phyloP scores from a whole-genome alignment of 371 early-diverging fungal genomes.

The Capillidium rhysosporum region DNA sequence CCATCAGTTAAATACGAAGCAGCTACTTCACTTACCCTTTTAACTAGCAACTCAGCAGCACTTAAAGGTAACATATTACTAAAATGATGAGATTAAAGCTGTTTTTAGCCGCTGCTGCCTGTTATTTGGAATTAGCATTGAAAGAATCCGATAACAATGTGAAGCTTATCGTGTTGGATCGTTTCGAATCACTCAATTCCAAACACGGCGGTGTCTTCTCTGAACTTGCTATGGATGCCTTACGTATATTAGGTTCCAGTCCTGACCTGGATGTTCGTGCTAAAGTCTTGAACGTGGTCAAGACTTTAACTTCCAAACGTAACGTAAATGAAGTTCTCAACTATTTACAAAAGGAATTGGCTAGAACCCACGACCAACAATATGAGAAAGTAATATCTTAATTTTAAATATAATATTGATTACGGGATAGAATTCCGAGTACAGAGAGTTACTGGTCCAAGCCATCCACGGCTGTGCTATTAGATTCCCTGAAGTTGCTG shows the following conservation, averaged over 20 bases:
- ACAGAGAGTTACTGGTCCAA: slow-evolving; percentile 81
- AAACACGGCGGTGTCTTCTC: slow-evolving; percentile 74
- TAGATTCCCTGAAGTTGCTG: slow-evolving; percentile 85
- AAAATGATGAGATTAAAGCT: not conserved
- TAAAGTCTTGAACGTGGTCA: slow-evolving; percentile 64
- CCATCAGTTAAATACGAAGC: slow-evolving; percentile 94
- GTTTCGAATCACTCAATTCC: slow-evolving; percentile 61
- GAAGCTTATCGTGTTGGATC: slow-evolving; percentile 86
- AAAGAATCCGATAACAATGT: slow-evolving; percentile 95
- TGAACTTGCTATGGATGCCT: slow-evolving; percentile 82
- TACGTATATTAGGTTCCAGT: slow-evolving; percentile 55
- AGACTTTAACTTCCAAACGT: slow-evolving; percentile 72
- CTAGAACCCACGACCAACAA: slow-evolving; percentile 71
- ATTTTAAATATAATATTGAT: not conserved
- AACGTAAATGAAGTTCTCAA: slow-evolving; percentile 85
- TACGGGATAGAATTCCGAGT: slow-evolving; percentile 60
- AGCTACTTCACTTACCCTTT: slow-evolving; percentile 67
- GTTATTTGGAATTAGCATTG: slow-evolving; percentile 71
- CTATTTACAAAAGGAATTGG: slow-evolving; percentile 81
- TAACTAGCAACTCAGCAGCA: slow-evolving; percentile 74
- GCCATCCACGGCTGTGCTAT: slow-evolving; percentile 92
- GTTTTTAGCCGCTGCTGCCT: slow-evolving; percentile 57
- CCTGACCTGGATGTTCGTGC: slow-evolving; percentile 90
- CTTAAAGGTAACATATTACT: slow-evolving; percentile 43
- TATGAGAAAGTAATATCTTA: slow-evolving; percentile 48